Base-by-base conservation (phyloP, 192 early-diverging fungal species). In the Backusella liffmaniae region DNA sequence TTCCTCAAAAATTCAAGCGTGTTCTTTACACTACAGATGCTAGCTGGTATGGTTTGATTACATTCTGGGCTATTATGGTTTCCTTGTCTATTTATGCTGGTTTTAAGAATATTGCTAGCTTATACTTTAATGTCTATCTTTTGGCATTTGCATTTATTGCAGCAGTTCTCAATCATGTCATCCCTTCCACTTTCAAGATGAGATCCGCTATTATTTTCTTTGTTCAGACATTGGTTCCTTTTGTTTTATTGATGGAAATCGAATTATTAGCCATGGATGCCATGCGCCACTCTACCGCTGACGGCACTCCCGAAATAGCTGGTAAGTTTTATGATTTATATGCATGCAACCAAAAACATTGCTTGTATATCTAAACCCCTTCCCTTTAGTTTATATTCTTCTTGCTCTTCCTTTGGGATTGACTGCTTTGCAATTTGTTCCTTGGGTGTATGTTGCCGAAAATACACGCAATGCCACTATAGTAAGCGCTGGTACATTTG, bases 261-360 rank as follows among this genome's bases (percentile, higher is more conserved):
- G 76, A 75, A 7, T 79, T 84, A 16, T 66, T 84, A n/a, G 53
- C 53, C 26, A 83, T 88, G 71, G 84, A 86, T 39, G 83, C 81
- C 35, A 77, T 88, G 78, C 76, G 83, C 18, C 85, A 86, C 34
- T 83, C 85, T 26, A 77, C 84, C 41, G 83, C 85, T 37, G 87
- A 88, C 35, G 87, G 87, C 26, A 86, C 87, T 6, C 84, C 87
- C 16, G 80, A 85, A 56, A 73, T 84, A 69, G 77, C 84, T 13
- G 56, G 51, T 62, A 65, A 5, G 18, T 46, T 26, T 70, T 30
- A 46, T 30, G 6, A 34, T 77, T 81, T 82, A 81, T 76, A 79
- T 8, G 15, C 12, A 42, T 32, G 4, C n/a, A 18, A 39, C 1
- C 18, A 15, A 34, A 26, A 15, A 0, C 8, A 41, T 23, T 74